Base-by-base conservation (phyloP, 306 rosid species). In the Arachis stenosperma region DNA sequence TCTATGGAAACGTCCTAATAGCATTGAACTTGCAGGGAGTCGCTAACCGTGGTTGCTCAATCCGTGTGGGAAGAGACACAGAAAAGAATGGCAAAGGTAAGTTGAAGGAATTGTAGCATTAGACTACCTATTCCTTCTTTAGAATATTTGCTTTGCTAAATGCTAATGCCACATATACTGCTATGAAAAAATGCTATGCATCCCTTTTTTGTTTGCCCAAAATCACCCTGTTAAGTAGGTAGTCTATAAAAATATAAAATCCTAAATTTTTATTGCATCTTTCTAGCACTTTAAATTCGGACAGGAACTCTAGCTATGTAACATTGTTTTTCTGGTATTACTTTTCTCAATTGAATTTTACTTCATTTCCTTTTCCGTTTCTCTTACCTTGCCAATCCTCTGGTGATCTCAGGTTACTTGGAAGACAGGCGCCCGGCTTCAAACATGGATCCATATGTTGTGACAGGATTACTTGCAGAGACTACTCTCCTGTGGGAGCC, bases 361-460 rank as follows among this genome's bases (percentile, higher is more conserved):
- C 5, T 48, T 61, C 51, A 39, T 52, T 59, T 58, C 53, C 70
- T 60, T 11, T 17, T 22, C 56, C 70, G 46, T 17, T 17, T 17
- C 17, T 17, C 17, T 17, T 17, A 17, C 17, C 17, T 17, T 17
- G 17, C 17, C 17, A 17, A 17, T 17, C 17, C 17, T 17, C 17
- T 17, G 17, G 17, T 65, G 75, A 29, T 70, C 71, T 65, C 55
- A 95, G 98, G 99, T 81, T 95, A 95, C 90, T 85, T 95, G 96
- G 99, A 95, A 86, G 99, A 95, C 73, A 82, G 98, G 76, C 98
- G 99, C 60, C 99, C 99, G 0, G 97, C 99, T 73, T 95, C 99
- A 42, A 95, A 95, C 96, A 95, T 92, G 99, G 99, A 95, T 81
- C 99, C 99, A 9, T 95, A 95, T 67, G 65, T 82, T 2, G 99